phyloP scores from a whole-genome alignment of 2,329 filamentous ascomycete species.

The Penicillium corylophilum region DNA sequence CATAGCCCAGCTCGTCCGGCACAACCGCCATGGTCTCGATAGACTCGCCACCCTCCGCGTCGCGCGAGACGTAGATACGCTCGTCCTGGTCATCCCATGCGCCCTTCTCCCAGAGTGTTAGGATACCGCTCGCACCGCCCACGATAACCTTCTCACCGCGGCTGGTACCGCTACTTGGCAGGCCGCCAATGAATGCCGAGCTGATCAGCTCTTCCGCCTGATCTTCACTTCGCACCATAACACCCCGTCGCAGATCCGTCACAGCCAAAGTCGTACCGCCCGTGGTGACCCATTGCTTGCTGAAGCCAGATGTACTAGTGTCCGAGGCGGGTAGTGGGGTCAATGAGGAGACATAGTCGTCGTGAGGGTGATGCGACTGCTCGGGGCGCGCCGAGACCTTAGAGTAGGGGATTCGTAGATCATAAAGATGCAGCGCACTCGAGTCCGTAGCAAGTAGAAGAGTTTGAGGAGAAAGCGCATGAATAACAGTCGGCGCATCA shows the following conservation, averaged over 20 bases:
- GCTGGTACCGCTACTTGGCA: slow-evolving; percentile 64
- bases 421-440: slow-evolving; percentile 82
- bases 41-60: slow-evolving; percentile 67
- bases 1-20: slow-evolving; percentile 66
- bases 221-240: slow-evolving; percentile 85
- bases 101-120: slow-evolving; percentile 92
- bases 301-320: slow-evolving; percentile 80
- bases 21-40: slow-evolving; percentile 74
- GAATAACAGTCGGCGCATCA: slow-evolving; percentile 77
- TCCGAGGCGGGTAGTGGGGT: slow-evolving; percentile 76
- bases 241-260: slow-evolving; percentile 81
- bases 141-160: slow-evolving; percentile 75
- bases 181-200: slow-evolving; percentile 71
- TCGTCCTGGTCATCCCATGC: slow-evolving; percentile 96
- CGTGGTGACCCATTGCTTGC: slow-evolving; percentile 93
- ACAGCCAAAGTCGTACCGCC: slow-evolving; percentile 88
- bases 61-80: slow-evolving; percentile 71
- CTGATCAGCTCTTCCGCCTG: slow-evolving; percentile 93
- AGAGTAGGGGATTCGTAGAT: slow-evolving; percentile 64
- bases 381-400: slow-evolving; percentile 64
- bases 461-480: slow-evolving; percentile 81
- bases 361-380: slow-evolving; percentile 81
- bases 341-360: slow-evolving; percentile 88
- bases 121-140: slow-evolving; percentile 73
- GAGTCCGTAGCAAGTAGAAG: slow-evolving; percentile 89